phyloP scores from a whole-genome alignment of 2,329 filamentous ascomycete genomes.

The Cryphonectria nitschkei region DNA sequence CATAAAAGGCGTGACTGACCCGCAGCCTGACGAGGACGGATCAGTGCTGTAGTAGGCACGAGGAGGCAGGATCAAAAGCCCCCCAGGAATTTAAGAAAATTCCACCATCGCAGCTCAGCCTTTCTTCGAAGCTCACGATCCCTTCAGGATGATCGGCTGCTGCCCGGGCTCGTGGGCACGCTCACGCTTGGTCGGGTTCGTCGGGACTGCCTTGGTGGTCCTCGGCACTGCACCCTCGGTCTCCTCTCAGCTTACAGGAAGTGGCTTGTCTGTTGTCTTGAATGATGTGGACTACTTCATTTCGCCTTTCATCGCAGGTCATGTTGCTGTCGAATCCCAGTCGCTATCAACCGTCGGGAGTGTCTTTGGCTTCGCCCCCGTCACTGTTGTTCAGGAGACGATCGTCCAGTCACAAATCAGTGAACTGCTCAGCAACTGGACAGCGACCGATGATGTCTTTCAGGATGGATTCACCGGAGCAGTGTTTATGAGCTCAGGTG shows the following conservation, averaged over 20 bases:
- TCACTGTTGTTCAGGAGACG: conserved; percentile 39
- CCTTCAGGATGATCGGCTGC: not conserved
- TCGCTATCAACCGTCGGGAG: conserved; percentile 31
- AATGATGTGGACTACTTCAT: conserved; percentile 40
- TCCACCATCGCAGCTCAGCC: not conserved
- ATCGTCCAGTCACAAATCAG: conserved; percentile 32
- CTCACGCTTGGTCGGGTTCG: not conserved
- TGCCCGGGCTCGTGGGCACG: not conserved
- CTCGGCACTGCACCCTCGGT: not conserved
- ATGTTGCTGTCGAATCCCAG: conserved; percentile 29
- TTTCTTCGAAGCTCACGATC: not conserved
- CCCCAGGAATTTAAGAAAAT: too few relatives aligned
- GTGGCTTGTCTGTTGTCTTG: conserved; percentile 39
- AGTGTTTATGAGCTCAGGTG: conserved; percentile 31
- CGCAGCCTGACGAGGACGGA: not conserved
- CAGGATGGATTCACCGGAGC: conserved; percentile 33
- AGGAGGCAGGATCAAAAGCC: not conserved
- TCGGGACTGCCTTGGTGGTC: not conserved
- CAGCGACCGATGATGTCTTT: conserved; percentile 36
- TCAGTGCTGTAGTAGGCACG: not conserved
- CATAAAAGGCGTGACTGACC: not conserved
- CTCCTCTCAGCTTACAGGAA: conserved; percentile 34
- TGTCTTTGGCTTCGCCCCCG: conserved; percentile 40
- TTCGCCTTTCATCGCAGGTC: conserved; percentile 40
- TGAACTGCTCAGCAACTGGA: conserved; percentile 39